Base-by-base conservation (phyloP, 768 basidiomycete genomes). In the Amanita phalloides region DNA sequence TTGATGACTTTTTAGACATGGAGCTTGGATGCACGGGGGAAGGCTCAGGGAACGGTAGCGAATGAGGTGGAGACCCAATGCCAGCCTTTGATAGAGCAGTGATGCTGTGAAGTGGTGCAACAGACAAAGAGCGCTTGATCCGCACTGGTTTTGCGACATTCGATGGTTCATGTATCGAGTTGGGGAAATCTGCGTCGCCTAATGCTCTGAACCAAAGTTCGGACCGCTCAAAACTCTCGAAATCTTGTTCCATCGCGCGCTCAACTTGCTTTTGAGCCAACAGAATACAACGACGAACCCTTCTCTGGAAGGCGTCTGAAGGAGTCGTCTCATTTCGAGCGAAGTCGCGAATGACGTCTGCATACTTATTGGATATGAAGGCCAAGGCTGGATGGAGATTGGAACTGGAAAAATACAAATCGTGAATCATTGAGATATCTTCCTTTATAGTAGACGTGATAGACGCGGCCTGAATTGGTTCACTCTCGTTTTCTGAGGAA, bases 201-300 rank as follows among this genome's bases (percentile, higher is more conserved):
- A 90, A 71, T 1, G 90, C 92, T 45, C 91, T 86, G 68, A 93
- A 90, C 84, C 90, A 97, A 3, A 99, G 75, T 56, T 96, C 92
- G 17, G 89, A 91, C 54, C 81, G 72, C 60, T 84, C 80, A 61
- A 99, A 98, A 6, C 83, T 83, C 45, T 87, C 85, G 61, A 95
- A 96, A 62, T 95, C 92, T 46, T 86, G 86, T 55, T 88, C 84
- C 90, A 99, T 94, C 46, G 84, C 79, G 30, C 81, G 77, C 62
- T 95, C 89, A 1, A 94, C 82, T 57, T 94, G 86, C 55, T 75
- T 70, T 61, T 98, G 96, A 1, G 90, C 82, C 8, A 88, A 66
- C 67, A 97, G 80, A 26, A 98, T 84, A 52, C 84, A 85, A 42
- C 77, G 73, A 9, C 89, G 81, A 2, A 90, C 87, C 39, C 74